Percentiles rank a stretch among this genome's conserved stretches.
phyloP scores from a whole-genome alignment of 1,139 yeast genomes.

The Suhomyces coccinellae region DNA sequence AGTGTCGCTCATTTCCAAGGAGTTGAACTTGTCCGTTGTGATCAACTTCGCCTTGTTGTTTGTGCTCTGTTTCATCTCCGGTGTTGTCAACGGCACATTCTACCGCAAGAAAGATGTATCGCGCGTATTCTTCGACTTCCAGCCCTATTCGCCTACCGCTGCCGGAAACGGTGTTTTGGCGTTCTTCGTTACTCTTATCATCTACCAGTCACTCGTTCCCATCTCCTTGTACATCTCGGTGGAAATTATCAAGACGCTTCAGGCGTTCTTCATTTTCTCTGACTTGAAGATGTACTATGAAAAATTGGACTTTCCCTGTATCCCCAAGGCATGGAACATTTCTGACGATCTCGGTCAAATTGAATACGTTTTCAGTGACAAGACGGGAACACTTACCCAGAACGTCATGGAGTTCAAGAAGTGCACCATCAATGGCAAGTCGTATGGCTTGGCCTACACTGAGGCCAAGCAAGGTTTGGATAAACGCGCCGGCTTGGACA shows the following conservation, averaged over 20 bases:
- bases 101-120: slow-evolving; percentile 57
- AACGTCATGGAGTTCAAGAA: slow-evolving; percentile 97
- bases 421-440: slow-evolving; percentile 82
- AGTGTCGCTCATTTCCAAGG: slow-evolving; percentile 76
- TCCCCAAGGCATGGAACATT: slow-evolving; percentile 95
- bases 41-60: slow-evolving; percentile 77
- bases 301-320: slow-evolving; percentile 86
- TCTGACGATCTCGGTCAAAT: slow-evolving; percentile 97
- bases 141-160: slow-evolving; percentile 50
- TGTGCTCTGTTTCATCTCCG: slow-evolving; percentile 78
- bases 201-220: slow-evolving; percentile 91
- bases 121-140: slow-evolving; percentile 66
- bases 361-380: slow-evolving; percentile 93
- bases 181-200: slow-evolving; percentile 85
- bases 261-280: slow-evolving; percentile 89
- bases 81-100: slow-evolving; percentile 76
- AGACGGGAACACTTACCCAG: slow-evolving; percentile 95
- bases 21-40: slow-evolving; percentile 77
- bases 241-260: slow-evolving; percentile 91
- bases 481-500: slow-evolving; percentile 82
- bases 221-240: slow-evolving; percentile 92
- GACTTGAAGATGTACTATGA: slow-evolving; percentile 87
- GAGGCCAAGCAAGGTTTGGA: slow-evolving; percentile 94
- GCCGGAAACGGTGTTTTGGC: slow-evolving; percentile 80
- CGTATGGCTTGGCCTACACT: slow-evolving; percentile 92